A percentile compares a stretch with the other conserved stretches of the same genome.
Evolutionary conservation across 2,329 filamentous ascomycete species (phyloP).

Genomic region (Emmonsia crescens): DNA sequence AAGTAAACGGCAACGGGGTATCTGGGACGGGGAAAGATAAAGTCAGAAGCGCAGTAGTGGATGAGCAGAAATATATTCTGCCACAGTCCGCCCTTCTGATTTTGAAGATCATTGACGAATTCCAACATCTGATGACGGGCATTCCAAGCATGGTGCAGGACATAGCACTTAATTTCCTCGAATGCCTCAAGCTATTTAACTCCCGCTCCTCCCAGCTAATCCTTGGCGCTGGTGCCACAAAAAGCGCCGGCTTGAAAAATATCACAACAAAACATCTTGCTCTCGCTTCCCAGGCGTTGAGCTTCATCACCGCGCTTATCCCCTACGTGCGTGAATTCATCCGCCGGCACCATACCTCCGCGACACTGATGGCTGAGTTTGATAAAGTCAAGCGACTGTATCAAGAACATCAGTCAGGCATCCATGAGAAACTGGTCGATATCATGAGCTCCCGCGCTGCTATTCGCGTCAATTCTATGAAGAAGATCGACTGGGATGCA

Average conservation of each 20-base stretch:
- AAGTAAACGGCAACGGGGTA: conserved; percentile 22
- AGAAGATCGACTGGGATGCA: conserved; percentile 62
- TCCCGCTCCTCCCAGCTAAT: conserved; percentile 94
- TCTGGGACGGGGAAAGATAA: conserved; percentile 45
- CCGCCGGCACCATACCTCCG: conserved; percentile 55
- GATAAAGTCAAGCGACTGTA: conserved; percentile 74
- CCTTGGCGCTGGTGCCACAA: conserved; percentile 82
- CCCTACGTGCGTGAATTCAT: conserved; percentile 88
- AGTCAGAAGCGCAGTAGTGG: conserved; percentile 62
- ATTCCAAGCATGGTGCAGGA: conserved; percentile 86
- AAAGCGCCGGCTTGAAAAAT: conserved; percentile 81
- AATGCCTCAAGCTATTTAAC: conserved; percentile 89
- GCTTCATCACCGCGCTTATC: conserved; percentile 76
- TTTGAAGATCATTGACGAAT: conserved; percentile 68
- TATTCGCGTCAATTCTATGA: conserved; percentile 64
- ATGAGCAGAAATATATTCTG: conserved; percentile 75
- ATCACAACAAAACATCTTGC: conserved; percentile 95
- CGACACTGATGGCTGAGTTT: conserved; percentile 64
- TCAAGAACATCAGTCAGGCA: conserved; percentile 81
- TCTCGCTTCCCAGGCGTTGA: conserved; percentile 76
- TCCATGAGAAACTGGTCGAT: conserved; percentile 85
- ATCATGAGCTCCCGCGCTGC: conserved; percentile 75
- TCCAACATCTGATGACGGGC: conserved; percentile 68
- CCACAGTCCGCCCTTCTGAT: conserved; percentile 74
- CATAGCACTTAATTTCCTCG: conserved; percentile 65